Base-by-base conservation (phyloP, 345 rosid species). In the Lagerstroemia speciosa region DNA sequence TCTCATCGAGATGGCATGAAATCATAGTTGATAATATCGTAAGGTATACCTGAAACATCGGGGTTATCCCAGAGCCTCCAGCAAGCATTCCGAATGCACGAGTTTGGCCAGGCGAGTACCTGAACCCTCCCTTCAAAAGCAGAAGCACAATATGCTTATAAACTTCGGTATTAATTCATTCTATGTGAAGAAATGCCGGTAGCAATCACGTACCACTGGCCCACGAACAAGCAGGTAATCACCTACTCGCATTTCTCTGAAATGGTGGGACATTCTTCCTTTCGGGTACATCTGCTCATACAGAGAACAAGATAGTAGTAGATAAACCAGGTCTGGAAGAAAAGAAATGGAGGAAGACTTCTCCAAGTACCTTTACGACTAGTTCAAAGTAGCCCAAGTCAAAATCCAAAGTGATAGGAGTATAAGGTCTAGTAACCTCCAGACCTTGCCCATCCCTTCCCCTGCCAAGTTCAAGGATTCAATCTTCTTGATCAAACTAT, bases 241-340 rank as follows among this genome's bases (percentile, higher is more conserved):
- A 46, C 85, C 84, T 55, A 67, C 79, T 0, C 57, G 48, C 81
- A 80, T 74, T 71, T 82, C 78, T 52, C 85, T 70, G 53, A 84
- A 84, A 68, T 84, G 85, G 67, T 82, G 88, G 36, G 88, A 78
- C 88, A 84, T 84, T 69, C 75, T 71, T 72, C 88, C 85, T 64
- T 76, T 74, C 2, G 88, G 81, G 67, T 84, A 82, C 82, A 84
- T 80, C 88, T 84, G 40, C 29, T 69, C 33, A 15, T 53, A 52
- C 5, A 8, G 57, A 20, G 22, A 52, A 52, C 26, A 52, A 52
- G 9, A 20, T 52, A 3, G 57, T 52, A 52, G 22, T 1, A n/a
- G 19, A 20, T 26, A 52, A 19, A 52, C 3, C 57, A 60, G 24
- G 88, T 82, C 50, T 78, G n/a, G n/a, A n/a, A n/a, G n/a, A n/a